These are phyloP conservation scores for Mallotus japonicus DNA, from an alignment of 441 rosid genomes.

Conservation along the genomic window DNA sequence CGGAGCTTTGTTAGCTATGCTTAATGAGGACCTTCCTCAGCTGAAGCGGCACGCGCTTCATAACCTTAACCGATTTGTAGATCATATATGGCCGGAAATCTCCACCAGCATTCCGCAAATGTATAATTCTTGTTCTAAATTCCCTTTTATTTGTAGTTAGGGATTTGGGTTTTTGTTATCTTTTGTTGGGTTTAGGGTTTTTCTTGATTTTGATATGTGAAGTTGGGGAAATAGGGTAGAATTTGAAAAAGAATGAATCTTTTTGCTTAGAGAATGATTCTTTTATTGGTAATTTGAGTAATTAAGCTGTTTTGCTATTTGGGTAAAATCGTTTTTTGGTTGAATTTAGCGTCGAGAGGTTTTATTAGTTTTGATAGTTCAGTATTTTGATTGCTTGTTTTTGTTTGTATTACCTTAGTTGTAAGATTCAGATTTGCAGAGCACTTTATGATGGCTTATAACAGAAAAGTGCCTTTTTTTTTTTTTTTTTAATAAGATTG, in stretches of 20 bases:
- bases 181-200: slow-evolving; percentile 17
- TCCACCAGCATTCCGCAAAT: slow-evolving; percentile 94
- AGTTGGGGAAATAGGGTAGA: neutral
- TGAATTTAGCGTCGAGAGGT: too few species aligned
- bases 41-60: slow-evolving; percentile 86
- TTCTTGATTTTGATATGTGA: neutral
- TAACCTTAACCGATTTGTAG: slow-evolving; percentile 78
- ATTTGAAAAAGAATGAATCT: neutral
- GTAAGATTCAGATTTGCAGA: too few species aligned
- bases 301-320: too few species aligned
- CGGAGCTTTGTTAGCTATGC: slow-evolving; percentile 91
- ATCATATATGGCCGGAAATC: slow-evolving; percentile 97
- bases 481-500: too few species aligned
- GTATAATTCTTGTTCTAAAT: slow-evolving; percentile 32
- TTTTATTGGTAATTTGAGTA: too few species aligned
- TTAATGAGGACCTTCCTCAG: slow-evolving; percentile 74
- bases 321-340: too few species aligned
- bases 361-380: too few species aligned
- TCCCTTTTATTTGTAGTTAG: neutral
- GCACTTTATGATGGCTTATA: too few species aligned
- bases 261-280: too few species aligned
- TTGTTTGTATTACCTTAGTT: too few species aligned
- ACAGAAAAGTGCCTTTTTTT: too few species aligned
- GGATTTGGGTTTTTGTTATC: neutral
- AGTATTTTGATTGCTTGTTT: too few species aligned